Conservation (phyloP, 2,329 filamentous ascomycete species). For the Fusarium longipes region DNA sequence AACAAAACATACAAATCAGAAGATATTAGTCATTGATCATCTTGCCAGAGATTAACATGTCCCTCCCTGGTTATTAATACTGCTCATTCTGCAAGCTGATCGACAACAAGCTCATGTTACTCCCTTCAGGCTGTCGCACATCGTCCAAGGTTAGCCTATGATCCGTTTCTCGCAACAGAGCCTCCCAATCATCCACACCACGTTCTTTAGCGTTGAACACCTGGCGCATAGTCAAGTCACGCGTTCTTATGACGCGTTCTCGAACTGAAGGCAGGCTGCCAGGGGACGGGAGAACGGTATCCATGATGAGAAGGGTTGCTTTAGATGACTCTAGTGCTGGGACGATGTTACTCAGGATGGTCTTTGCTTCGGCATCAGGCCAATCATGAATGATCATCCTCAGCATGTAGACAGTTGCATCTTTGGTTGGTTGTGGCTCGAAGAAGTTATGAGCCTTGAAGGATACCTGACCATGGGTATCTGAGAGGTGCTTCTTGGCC, state of each 20-base stretch:
- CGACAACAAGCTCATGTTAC: slow-evolving; percentile 8
- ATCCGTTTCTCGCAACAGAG: neutral
- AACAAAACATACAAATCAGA: neutral
- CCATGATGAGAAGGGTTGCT: slow-evolving; percentile 11
- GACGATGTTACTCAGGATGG: slow-evolving; percentile 3
- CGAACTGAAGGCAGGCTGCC: neutral
- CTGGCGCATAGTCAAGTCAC: slow-evolving; percentile 13
- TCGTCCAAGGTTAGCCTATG: neutral
- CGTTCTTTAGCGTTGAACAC: slow-evolving; percentile 10
- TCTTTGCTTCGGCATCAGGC: slow-evolving; percentile 1
- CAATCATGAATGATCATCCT: slow-evolving; percentile 13
- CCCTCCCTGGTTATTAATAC: neutral
- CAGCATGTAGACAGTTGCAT: neutral
- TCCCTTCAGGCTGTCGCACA: neutral
- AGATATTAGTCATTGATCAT: neutral
- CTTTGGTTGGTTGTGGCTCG: neutral
- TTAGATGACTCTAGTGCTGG: neutral
- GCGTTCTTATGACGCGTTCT: slow-evolving; percentile 2
- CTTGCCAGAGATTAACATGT: neutral
- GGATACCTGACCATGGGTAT: neutral
- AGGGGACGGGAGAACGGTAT: slow-evolving; percentile 8
- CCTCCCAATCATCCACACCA: slow-evolving; percentile 11
- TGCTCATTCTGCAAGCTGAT: neutral
- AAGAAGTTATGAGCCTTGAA: neutral
- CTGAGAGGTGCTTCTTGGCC: neutral